A percentile compares a stretch with the other conserved stretches of the same genome.
phyloP scores from a whole-genome alignment of 345 rosid species.

The Salix suchowensis region DNA sequence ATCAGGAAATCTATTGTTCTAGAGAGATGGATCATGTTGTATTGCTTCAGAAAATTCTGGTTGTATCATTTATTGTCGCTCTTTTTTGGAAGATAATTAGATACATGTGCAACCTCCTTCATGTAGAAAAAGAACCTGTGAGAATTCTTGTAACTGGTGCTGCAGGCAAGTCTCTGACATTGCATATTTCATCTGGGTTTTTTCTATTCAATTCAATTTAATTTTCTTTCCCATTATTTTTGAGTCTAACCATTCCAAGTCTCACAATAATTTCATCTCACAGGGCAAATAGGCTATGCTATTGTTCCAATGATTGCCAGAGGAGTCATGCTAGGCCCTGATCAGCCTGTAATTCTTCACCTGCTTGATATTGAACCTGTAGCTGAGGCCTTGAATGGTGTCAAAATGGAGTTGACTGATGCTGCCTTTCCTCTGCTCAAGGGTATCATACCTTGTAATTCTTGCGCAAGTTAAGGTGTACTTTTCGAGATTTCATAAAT shows the following conservation, averaged over 20 bases:
- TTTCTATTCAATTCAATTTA: background rate
- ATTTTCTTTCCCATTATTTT: too few species aligned
- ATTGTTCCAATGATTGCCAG: constrained; percentile 79
- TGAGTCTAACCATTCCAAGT: too few species aligned
- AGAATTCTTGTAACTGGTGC: constrained; percentile 71
- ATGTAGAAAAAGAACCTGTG: constrained; percentile 55
- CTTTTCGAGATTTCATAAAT: background rate
- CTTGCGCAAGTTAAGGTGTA: background rate
- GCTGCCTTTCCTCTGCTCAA: constrained; percentile 78
- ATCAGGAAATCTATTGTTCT: background rate
- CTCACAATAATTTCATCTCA: background rate
- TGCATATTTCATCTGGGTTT: background rate
- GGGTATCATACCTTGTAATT: constrained; percentile 20
- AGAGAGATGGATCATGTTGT: constrained; percentile 9
- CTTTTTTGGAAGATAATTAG: constrained; percentile 54
- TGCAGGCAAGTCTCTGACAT: constrained; percentile 46
- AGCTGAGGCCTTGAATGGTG: constrained; percentile 56
- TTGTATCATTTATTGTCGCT: constrained; percentile 35
- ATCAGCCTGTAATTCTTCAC: constrained; percentile 76
- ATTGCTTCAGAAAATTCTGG: constrained; percentile 48
- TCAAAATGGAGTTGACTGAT: constrained; percentile 75
- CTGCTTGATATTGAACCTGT: constrained; percentile 70
- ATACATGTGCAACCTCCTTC: constrained; percentile 50
- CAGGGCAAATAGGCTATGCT: constrained; percentile 90
- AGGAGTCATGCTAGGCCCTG: constrained; percentile 75